Evolutionary conservation across 768 basidiomycete species (phyloP), one percentile per base, ranked within the genome.

Genomic region (Kwoniella shandongensis): DNA sequence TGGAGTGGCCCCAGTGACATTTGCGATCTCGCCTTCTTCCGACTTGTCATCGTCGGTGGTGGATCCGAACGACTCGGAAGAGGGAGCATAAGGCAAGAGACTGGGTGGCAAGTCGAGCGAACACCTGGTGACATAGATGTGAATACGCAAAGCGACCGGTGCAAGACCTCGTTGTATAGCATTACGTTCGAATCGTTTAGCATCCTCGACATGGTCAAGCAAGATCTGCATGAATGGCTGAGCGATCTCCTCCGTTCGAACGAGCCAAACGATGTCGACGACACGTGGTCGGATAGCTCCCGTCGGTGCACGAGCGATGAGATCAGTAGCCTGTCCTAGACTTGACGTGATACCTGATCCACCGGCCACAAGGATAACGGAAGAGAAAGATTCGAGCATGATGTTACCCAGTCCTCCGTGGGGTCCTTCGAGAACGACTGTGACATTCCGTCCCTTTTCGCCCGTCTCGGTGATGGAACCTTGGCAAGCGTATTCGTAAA

Each of bases 331-430:
- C 2, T 81, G 76, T 7, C 83, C 80, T 38, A 89, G 79, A 0
- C 81, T 82, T 56, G 86, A 88, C 0, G 87, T 84, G 66, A 91
- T 86, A 1, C 89, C 89, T 52, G 85, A 86, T 1, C 89, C 89
- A 2, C 86, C 89, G n/a, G 81, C 84, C 15, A 89, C 73, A 63
- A 89, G 80, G 38, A 89, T 77, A 0, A 85, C 84, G 2, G 82
- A 82, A 0, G 86, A 85, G 74, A 83, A 89, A 61, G 82, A 84
- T 2, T 83, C 71, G 54, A 85, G 80, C 17, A 86, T 79, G 5
- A 80, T 81, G 63, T 87, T 81, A 4, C 86, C 73, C 4, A 69
- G 53, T 2, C 77, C 77, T 15, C 84, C 85, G 65, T 86, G 86
- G 4, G 85, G 86, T 2, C 87, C 88, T 60, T 88, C 85, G 35